A percentile compares a stretch with the other conserved stretches of the same genome.
Conservation (phyloP, 2,329 filamentous ascomycete genomes). For the Leptodontidium sp. region DNA sequence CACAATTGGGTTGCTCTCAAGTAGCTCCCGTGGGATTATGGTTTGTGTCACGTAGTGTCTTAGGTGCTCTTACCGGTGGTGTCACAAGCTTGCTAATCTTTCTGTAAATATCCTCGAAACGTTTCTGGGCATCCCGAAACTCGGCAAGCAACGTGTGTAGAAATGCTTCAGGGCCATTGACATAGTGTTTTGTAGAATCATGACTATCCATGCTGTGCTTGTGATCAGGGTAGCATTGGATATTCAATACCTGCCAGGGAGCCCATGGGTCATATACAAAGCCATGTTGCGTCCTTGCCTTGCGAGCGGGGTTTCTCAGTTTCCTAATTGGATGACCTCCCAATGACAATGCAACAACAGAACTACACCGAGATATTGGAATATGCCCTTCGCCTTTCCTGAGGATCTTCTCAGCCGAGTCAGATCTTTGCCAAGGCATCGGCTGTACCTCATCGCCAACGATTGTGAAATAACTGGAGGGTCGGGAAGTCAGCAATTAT, state of each 20-base stretch:
- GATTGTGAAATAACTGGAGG: constrained; percentile 62
- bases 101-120: constrained; percentile 64
- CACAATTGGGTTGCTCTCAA: not conserved
- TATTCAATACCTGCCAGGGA: constrained; percentile 66
- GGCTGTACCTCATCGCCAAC: constrained; percentile 63
- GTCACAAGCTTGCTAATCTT: constrained; percentile 66
- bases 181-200: constrained; percentile 61
- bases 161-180: constrained; percentile 69
- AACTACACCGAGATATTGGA: constrained; percentile 65
- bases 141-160: constrained; percentile 65
- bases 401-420: constrained; percentile 48
- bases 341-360: constrained; percentile 65
- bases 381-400: constrained; percentile 59
- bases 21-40: not conserved
- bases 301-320: constrained; percentile 57
- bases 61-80: constrained; percentile 54
- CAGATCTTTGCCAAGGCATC: constrained; percentile 66
- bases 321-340: constrained; percentile 59
- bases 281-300: constrained; percentile 57
- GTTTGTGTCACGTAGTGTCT: not conserved
- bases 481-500: no score
- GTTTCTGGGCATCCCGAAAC: constrained; percentile 66
- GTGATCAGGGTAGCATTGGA: constrained; percentile 68
- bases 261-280: constrained; percentile 65
- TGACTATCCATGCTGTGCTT: constrained; percentile 63